A percentile compares a stretch with the other conserved stretches of the same genome.
These are phyloP conservation scores for Pleurotus sapidus DNA, from an alignment of 768 basidiomycete genomes.

Conservation along the genomic window DNA sequence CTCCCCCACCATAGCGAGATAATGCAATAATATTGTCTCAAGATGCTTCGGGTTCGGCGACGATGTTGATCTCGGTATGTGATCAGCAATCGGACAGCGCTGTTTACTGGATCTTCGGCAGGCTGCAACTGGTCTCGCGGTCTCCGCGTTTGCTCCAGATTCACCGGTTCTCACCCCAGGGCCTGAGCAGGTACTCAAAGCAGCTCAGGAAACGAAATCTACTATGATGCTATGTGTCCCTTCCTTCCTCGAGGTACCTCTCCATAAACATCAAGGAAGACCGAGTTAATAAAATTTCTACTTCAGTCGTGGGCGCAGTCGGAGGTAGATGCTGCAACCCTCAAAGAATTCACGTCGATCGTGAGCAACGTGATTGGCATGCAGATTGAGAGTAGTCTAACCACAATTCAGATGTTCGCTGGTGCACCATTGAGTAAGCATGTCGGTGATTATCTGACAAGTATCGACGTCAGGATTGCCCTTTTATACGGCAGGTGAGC, in stretches of 20 bases:
- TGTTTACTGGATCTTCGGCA: background rate
- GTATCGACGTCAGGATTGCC: no score
- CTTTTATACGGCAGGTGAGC: no score
- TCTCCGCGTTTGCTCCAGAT: constrained; percentile 19
- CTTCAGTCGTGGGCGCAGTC: constrained; percentile 20
- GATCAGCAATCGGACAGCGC: background rate
- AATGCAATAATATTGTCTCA: constrained; percentile 1
- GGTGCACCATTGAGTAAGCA: no score
- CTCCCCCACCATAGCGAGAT: background rate
- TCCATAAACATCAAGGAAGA: background rate
- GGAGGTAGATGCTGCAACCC: background rate
- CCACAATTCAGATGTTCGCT: no score
- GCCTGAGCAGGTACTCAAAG: constrained; percentile 14
- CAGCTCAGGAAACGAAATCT: constrained; percentile 7
- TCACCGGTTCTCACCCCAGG: constrained; percentile 14
- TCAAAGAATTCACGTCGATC: no score
- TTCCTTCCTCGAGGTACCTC: constrained; percentile 19
- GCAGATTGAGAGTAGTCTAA: no score
- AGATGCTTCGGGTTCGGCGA: constrained; percentile 16
- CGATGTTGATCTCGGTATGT: constrained; percentile 10
- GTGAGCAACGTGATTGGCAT: no score
- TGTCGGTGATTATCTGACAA: no score
- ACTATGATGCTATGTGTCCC: constrained; percentile 14
- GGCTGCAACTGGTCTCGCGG: constrained; percentile 9
- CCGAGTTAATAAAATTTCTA: background rate